Base-by-base conservation (phyloP, 768 basidiomycete genomes). In the Asterophora parasitica region DNA sequence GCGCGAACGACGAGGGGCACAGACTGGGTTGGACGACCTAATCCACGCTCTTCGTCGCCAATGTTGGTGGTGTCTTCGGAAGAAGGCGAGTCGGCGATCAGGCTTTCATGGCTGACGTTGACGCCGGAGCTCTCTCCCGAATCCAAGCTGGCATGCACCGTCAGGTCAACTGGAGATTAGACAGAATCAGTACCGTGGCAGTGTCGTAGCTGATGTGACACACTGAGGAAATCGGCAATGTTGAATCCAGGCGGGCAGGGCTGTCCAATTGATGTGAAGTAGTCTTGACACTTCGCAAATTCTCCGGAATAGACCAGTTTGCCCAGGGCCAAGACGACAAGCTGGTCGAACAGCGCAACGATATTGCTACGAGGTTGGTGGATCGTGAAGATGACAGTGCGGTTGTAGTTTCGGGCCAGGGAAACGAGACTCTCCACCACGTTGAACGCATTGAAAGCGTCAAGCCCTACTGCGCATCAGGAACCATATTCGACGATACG, bases 301-400 rank as follows among this genome's bases (percentile, higher is more conserved):
- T 83, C 84, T 10, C 93, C 92, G 3, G 88, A 85, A 66, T 93
- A 96, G 4, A 94, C 83, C 7, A 86, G 66, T 58, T 83, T 87
- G 2, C 96, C 96, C 42, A 79, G 76, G 0, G 90, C 90, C 13
- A 99, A 75, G 2, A 98, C 72, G 2, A 98, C 65, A 26, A 99
- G 75, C 52, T 94, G 85, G 62, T 99, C 95, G 56, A 99, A 98
- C 10, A 99, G 71, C 0, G 92, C 84, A 11, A 98, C 94, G 56
- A 99, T 98, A 66, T 97, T 97, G 64, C 91, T 93, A 42, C 95
- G 84, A 11, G 95, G 96, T 64, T 98, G 96, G 59, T 99, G 96
- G 48, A 99, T 98, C 0, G 95, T 98, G 70, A 98, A 96, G 49
- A 98, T 76, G 42, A 98, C 91, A 0, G 94, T 98, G 28, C 95